Conservation (phyloP, 2,329 filamentous ascomycete species). For the Lizonia empirigonia region DNA sequence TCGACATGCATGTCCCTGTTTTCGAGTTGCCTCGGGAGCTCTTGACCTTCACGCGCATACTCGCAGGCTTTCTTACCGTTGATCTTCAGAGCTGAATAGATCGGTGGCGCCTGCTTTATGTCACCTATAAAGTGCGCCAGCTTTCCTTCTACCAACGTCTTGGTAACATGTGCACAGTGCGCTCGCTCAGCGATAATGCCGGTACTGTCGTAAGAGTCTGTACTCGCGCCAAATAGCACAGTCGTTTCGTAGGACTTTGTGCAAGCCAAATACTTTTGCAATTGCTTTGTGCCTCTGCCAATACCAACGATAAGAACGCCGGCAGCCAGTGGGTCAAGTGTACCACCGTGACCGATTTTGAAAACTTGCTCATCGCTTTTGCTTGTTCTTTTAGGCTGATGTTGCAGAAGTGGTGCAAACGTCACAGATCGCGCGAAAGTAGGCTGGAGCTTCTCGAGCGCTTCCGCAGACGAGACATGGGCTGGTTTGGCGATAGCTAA, state of each 20-base stretch:
- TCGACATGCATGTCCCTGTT: constrained; percentile 36
- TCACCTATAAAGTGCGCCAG: constrained; percentile 29
- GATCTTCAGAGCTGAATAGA: constrained; percentile 41
- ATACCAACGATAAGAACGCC: constrained; percentile 41
- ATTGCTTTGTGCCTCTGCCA: constrained; percentile 38
- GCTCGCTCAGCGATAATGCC: constrained; percentile 24
- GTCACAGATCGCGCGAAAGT: constrained; percentile 26
- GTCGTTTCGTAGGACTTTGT: constrained; percentile 39
- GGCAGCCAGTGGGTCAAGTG: constrained; percentile 38
- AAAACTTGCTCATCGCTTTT: constrained; percentile 32
- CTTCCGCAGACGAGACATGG: constrained; percentile 29
- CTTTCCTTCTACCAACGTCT: constrained; percentile 24
- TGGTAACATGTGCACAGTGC: constrained; percentile 24
- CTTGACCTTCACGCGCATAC: constrained; percentile 32
- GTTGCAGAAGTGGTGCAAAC: constrained; percentile 23
- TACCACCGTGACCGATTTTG: constrained; percentile 40
- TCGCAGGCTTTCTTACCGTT: constrained; percentile 40
- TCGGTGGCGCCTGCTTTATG: constrained; percentile 33
- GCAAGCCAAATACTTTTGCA: constrained; percentile 34
- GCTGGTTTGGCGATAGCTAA: constrained; percentile 33
- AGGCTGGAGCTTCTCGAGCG: constrained; percentile 30
- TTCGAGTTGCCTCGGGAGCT: constrained; percentile 33
- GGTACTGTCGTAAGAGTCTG: constrained; percentile 38
- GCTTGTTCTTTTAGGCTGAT: constrained; percentile 29
- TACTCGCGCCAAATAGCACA: constrained; percentile 37